Base-by-base conservation (phyloP, 139 green algal species). In the Chlamydomonas schloesseri region DNA sequence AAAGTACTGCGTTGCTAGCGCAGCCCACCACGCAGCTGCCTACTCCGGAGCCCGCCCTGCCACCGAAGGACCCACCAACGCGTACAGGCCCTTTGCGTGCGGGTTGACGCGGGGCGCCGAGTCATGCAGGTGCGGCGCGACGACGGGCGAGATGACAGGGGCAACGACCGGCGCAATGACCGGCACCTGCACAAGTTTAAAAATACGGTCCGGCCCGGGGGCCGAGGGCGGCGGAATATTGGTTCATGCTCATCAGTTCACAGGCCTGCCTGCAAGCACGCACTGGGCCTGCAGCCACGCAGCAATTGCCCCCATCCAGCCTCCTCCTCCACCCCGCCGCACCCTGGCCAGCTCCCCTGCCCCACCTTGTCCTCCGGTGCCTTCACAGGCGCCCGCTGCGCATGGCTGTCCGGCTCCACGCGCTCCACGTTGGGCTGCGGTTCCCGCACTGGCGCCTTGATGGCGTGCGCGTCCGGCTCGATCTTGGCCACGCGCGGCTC, bases 371-470 rank as follows among this genome's bases (percentile, higher is more conserved):
- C 58, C 21, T 72, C 75, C 10, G 57, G 75, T 34, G 57, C 75
- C 24, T 58, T 23, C 23, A 42, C 23, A 36, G 55, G 11, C 28
- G 55, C 42, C 10, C 21, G n/a, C 3, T 62, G 77, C 29, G 29
- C 18, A 62, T 57, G 23, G 65, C 65, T 76, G 50, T 85, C 79
- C 65, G 65, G 55, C 79, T 85, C 79, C 1, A 33, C 3, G 20
- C 47, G 79, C 46, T 15, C 79, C n/a, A 50, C 42, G 42, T 50
- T 50, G 6, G 42, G 42, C 42, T 50, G 42, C 42, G 64, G 64
- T n/a, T 18, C 64, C 29, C 17, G 64, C n/a, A 36, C 64, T 1
- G 29, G n/a, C 29, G 20, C n/a, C 64, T 71, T 36, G n/a, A 15
- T 71, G 64, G 57, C 57, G 23, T 21, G 13, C 26, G 29, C 13